Base-by-base conservation (phyloP, 2,329 filamentous ascomycete genomes). In the Colletotrichum sp. region DNA sequence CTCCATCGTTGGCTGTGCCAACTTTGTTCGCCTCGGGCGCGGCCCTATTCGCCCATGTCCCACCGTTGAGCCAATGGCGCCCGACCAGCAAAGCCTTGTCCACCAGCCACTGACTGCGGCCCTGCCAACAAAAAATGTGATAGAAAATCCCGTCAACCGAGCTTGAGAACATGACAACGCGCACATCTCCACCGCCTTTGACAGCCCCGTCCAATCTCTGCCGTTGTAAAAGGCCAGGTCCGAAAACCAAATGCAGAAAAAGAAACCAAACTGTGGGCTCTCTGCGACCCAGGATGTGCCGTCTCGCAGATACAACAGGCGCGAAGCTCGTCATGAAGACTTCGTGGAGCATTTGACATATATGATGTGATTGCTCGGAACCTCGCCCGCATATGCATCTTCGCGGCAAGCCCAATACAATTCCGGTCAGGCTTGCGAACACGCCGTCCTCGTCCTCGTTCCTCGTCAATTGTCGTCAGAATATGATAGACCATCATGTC, bases 341-440 rank as follows among this genome's bases (percentile, higher is more conserved):
- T 57, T 55, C 28, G 63, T 32, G 4, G 58, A 48, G 43, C 30
- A 18, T 28, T 21, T 36, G 48, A 28, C 32, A 57, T 28, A 57
- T 28, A 57, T 66, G 38, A 74, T 58, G 48, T 67, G 65, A 74
- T 36, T 67, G 65, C 64, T 65, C 64, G 34, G 36, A 71, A 69
- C 15, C 52, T 48, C 43, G 13, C 61, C 43, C 26, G 34, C 64
- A 58, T 24, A 52, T 74, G 71, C 57, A 76, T 58, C 52, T 43
- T 74, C 30, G 43, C 64, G 43, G 43, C 57, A 69, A n/a, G 57
- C 12, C 16, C 36, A 48, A 38, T 12, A 69, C 70, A 16, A 43
- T 69, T 60, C 26, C 16, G 69, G 74, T 38, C 9, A 72, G 26
- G 64, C 34, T 69, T 76, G 71, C 71, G 71, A 69, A 10, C 10